These are phyloP conservation scores for Suillus subaureus DNA, from an alignment of 768 basidiomycete species.

Conservation along the genomic window DNA sequence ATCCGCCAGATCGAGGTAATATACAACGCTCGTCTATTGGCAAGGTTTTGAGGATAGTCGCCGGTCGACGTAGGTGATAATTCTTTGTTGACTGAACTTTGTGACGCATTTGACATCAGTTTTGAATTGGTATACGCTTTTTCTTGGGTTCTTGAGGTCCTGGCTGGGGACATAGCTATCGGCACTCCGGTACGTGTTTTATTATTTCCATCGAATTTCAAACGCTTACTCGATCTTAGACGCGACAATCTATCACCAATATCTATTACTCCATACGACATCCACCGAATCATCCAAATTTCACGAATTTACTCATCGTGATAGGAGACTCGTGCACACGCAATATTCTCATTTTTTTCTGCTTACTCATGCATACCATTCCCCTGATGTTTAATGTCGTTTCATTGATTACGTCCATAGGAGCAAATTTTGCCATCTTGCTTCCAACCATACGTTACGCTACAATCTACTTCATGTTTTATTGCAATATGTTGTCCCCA, in stretches of 20 bases:
- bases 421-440: not conserved
- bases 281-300: not conserved
- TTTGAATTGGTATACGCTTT: conserved; percentile 21
- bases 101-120: conserved; percentile 20
- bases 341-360: not conserved
- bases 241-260: not conserved
- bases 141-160: conserved; percentile 26
- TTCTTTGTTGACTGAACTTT: not conserved
- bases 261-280: not conserved
- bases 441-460: not conserved
- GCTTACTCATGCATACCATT: conserved; percentile 7
- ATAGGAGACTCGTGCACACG: not conserved
- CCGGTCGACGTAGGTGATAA: conserved; percentile 26
- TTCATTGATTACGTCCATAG: not conserved
- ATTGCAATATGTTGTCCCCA: not conserved
- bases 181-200: not conserved
- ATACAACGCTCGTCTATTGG: conserved; percentile 14
- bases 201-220: not conserved
- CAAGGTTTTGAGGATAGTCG: conserved; percentile 25
- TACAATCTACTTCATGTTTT: not conserved
- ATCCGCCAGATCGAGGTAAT: conserved; percentile 11
- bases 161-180: conserved; percentile 17
- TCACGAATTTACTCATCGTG: not conserved
- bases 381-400: not conserved
- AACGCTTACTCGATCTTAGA: not conserved